Percentiles rank a stretch among this genome's conserved stretches.
Evolutionary conservation across 305 asterid species (phyloP).

Genomic region (Fraxinus xanthoxyloides): DNA sequence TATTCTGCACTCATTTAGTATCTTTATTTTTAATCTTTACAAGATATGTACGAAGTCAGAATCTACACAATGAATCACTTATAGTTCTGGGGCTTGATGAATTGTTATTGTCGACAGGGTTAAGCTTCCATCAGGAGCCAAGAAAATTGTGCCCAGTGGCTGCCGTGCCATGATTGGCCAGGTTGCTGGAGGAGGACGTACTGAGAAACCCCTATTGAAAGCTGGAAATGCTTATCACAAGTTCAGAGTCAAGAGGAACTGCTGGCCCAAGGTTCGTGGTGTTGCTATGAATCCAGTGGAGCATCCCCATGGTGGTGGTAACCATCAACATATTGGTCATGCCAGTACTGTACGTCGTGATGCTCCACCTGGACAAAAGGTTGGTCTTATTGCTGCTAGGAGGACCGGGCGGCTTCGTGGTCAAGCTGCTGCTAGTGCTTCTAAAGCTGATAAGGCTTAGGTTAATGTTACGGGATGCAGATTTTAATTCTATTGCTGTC

Average conservation of each 20-base stretch:
- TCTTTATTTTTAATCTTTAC: too few relatives aligned
- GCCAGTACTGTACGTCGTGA: background rate
- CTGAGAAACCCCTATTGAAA: conserved; percentile 28
- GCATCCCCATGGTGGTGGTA: background rate
- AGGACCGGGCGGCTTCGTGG: conserved; percentile 60
- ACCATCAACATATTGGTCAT: background rate
- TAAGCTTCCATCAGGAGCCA: conserved; percentile 22
- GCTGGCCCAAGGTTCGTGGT: conserved; percentile 30
- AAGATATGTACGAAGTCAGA: background rate
- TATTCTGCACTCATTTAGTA: too few relatives aligned
- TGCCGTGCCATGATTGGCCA: conserved; percentile 45
- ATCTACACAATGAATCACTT: too few relatives aligned
- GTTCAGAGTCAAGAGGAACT: conserved; percentile 36
- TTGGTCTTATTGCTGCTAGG: conserved; percentile 55
- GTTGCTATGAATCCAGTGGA: background rate
- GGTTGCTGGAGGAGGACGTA: conserved; percentile 39
- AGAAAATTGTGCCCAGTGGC: conserved; percentile 27
- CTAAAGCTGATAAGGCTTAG: conserved; percentile 31
- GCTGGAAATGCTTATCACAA: conserved; percentile 38
- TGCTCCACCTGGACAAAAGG: conserved; percentile 38
- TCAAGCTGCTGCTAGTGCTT: conserved; percentile 51
- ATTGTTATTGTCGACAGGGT: background rate
- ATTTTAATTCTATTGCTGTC: background rate
- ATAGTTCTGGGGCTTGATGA: background rate
- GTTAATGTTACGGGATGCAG: background rate